phyloP scores from a whole-genome alignment of 78 protist species.

The Dictyostelium intermedium region DNA sequence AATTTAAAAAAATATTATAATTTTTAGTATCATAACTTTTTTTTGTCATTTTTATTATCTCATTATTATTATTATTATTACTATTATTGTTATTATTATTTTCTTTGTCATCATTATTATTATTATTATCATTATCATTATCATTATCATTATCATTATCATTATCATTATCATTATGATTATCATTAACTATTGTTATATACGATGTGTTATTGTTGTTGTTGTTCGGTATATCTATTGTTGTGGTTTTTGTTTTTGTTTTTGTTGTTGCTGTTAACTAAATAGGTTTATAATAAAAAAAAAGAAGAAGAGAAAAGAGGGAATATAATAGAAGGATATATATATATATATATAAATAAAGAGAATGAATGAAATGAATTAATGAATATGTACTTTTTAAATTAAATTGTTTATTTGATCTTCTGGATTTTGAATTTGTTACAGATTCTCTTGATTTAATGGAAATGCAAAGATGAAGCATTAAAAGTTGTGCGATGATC shows the following conservation, averaged over 20 bases:
- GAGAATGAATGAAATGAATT: background rate
- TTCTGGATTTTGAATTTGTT: background rate
- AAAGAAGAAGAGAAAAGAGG: no score
- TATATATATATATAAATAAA: background rate
- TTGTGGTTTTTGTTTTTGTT: background rate
- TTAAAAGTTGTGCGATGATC: constrained; percentile 77
- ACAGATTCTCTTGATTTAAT: constrained; percentile 18
- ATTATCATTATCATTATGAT: background rate
- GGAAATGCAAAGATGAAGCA: constrained; percentile 53
- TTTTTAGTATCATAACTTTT: background rate
- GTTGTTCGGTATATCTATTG: background rate
- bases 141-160: background rate
- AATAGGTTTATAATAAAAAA: background rate
- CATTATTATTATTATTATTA: no score
- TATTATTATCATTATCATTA: background rate
- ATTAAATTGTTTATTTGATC: background rate
- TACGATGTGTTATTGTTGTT: background rate
- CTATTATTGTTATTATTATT: no score
- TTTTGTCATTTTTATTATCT: background rate
- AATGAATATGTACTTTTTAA: background rate
- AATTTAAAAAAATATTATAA: background rate
- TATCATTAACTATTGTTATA: background rate
- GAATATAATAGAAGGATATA: no score
- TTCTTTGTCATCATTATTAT: background rate
- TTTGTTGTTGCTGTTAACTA: background rate